A percentile compares a stretch with the other conserved stretches of the same genome.
Evolutionary conservation across 1,139 yeast genomes (phyloP).

Genomic region (Pneumocystis oryctolagi): DNA sequence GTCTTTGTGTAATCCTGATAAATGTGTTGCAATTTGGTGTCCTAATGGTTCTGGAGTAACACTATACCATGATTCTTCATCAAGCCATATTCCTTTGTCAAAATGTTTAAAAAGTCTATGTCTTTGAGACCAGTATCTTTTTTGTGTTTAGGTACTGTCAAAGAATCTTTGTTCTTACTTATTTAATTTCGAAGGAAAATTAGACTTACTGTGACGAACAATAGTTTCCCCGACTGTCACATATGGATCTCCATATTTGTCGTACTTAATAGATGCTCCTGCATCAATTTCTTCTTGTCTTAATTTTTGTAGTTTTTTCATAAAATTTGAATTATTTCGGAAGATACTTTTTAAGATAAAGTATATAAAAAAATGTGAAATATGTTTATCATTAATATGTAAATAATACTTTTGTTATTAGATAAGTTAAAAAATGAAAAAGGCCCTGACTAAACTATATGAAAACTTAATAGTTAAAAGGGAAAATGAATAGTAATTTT

Average conservation of each 20-base stretch:
- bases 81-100: slow-evolving; percentile 60
- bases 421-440: not conserved
- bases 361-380: not conserved
- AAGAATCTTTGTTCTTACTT: slow-evolving; percentile 1
- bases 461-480: not conserved
- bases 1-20: slow-evolving; percentile 36
- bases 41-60: slow-evolving; percentile 81
- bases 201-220: not conserved
- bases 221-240: not conserved
- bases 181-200: slow-evolving; percentile 4
- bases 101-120: slow-evolving; percentile 43
- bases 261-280: not conserved
- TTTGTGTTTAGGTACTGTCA: not conserved
- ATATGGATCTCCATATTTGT: not conserved
- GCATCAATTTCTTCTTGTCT: slow-evolving; percentile 1
- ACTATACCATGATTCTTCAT: slow-evolving; percentile 72
- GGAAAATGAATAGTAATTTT: not conserved
- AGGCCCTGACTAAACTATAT: not conserved
- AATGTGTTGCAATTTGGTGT: slow-evolving; percentile 38
- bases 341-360: too few species aligned
- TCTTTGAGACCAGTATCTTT: slow-evolving; percentile 43
- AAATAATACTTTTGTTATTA: not conserved
- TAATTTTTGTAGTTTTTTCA: not conserved
- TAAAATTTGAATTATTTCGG: not conserved
- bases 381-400: slow-evolving; percentile 1